These are phyloP conservation scores for Candida koratica DNA, from an alignment of 805 yeast species.

Conservation along the genomic window DNA sequence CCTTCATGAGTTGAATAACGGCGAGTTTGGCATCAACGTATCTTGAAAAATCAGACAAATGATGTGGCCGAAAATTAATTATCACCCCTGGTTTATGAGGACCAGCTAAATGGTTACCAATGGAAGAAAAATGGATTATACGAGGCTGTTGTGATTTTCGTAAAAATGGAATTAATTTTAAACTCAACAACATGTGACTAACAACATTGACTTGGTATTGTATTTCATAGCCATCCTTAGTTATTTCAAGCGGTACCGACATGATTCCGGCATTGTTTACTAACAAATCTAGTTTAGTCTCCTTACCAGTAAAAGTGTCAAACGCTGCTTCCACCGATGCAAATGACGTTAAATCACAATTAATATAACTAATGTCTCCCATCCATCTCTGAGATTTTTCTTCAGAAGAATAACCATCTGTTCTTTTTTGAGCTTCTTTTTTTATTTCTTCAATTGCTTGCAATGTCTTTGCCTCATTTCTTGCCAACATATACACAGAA, in stretches of 20 bases:
- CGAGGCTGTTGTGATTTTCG: constrained; percentile 24
- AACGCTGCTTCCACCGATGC: constrained; percentile 26
- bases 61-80: constrained; percentile 24
- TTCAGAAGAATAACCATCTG: constrained; percentile 6
- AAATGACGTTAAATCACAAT: constrained; percentile 50
- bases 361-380: constrained; percentile 52
- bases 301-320: constrained; percentile 20
- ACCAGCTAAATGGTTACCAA: constrained; percentile 26
- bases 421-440: constrained; percentile 28
- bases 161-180: constrained; percentile 26
- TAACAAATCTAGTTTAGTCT: constrained; percentile 28
- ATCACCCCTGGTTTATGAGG: constrained; percentile 23
- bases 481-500: constrained; percentile 33
- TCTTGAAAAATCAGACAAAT: constrained; percentile 28
- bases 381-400: constrained; percentile 22
- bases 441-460: constrained; percentile 33
- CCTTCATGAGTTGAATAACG: constrained; percentile 27
- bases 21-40: constrained; percentile 36
- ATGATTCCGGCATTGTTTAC: constrained; percentile 41
- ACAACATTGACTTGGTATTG: constrained; percentile 41
- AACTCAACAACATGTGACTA: constrained; percentile 32
- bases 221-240: constrained; percentile 36
- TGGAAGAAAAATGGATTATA: constrained; percentile 28
- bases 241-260: constrained; percentile 34
- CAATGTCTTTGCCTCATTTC: constrained; percentile 29